Conservation (phyloP, 495 filamentous ascomycete species). For the Hypoxylon perforatum region DNA sequence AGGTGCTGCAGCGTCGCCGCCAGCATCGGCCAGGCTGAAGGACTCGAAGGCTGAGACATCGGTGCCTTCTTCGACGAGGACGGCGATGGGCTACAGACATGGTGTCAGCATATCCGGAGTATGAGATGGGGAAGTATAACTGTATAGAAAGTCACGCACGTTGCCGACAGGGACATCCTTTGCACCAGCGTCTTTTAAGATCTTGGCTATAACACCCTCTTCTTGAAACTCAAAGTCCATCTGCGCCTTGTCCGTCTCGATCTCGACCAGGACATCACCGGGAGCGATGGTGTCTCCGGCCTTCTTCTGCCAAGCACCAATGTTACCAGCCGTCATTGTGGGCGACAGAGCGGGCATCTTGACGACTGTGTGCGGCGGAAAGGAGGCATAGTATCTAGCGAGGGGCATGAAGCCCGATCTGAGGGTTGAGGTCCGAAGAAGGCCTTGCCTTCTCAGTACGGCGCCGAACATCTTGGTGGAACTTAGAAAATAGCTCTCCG, state of each 20-base stretch:
- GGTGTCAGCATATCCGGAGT: constrained; percentile 53
- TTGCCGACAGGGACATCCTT: constrained; percentile 96
- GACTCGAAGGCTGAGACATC: constrained; percentile 88
- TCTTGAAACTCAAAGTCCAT: constrained; percentile 99
- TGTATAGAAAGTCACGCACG: constrained; percentile 66
- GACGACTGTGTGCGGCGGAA: constrained; percentile 92
- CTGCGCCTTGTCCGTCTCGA: constrained; percentile 99
- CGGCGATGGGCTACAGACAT: constrained; percentile 83
- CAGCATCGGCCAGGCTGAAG: constrained; percentile 90
- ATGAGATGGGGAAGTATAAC: constrained; percentile 34
- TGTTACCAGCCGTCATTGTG: constrained; percentile 96
- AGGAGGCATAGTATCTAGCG: constrained; percentile 72
- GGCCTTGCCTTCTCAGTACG: constrained; percentile 64
- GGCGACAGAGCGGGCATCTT: constrained; percentile 98
- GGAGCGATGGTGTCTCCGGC: constrained; percentile 86
- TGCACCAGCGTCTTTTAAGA: constrained; percentile 90
- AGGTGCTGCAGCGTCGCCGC: constrained; percentile 76
- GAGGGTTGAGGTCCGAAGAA: constrained; percentile 56
- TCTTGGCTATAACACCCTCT: constrained; percentile 94
- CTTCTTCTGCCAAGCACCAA: constrained; percentile 98
- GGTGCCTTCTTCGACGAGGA: constrained; percentile 89
- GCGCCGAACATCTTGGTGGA: constrained; percentile 63
- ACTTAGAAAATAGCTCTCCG: constrained; percentile 47
- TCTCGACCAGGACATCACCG: constrained; percentile 98
- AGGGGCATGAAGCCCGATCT: constrained; percentile 57